These are phyloP conservation scores for Canavalia gladiata DNA, from an alignment of 306 rosid genomes.

Conservation along the genomic window DNA sequence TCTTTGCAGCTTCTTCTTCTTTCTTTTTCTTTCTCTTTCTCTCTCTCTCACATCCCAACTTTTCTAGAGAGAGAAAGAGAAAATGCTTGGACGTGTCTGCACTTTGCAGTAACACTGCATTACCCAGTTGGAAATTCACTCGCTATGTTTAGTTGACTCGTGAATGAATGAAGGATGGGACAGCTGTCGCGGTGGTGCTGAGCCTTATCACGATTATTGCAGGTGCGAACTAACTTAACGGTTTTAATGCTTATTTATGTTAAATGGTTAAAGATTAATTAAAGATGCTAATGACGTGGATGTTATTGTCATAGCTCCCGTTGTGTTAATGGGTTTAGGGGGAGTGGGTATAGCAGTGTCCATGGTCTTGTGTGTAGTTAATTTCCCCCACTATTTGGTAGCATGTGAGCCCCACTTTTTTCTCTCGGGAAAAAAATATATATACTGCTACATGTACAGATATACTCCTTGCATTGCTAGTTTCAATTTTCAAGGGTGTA, in stretches of 20 bases:
- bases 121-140: constrained; percentile 41
- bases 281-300: background rate
- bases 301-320: background rate
- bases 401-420: constrained; percentile 30
- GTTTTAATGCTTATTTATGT: background rate
- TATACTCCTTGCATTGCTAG: background rate
- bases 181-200: constrained; percentile 17
- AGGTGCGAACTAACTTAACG: constrained; percentile 32
- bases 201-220: constrained; percentile 23
- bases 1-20: constrained; percentile 24
- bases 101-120: constrained; percentile 19
- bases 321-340: too few relatives aligned
- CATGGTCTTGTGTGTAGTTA: background rate
- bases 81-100: constrained; percentile 54
- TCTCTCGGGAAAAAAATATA: background rate
- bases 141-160: constrained; percentile 54
- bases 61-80: constrained; percentile 43
- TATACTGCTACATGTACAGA: background rate
- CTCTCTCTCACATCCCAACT: constrained; percentile 41
- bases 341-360: background rate
- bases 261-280: background rate
- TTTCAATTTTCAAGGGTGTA: constrained; percentile 15
- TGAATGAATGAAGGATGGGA: background rate
- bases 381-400: background rate
- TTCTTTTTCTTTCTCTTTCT: constrained; percentile 11